A percentile compares a stretch with the other conserved stretches of the same genome.
phyloP scores from a whole-genome alignment of 2,329 filamentous ascomycete species.

The Daldinia sp. region DNA sequence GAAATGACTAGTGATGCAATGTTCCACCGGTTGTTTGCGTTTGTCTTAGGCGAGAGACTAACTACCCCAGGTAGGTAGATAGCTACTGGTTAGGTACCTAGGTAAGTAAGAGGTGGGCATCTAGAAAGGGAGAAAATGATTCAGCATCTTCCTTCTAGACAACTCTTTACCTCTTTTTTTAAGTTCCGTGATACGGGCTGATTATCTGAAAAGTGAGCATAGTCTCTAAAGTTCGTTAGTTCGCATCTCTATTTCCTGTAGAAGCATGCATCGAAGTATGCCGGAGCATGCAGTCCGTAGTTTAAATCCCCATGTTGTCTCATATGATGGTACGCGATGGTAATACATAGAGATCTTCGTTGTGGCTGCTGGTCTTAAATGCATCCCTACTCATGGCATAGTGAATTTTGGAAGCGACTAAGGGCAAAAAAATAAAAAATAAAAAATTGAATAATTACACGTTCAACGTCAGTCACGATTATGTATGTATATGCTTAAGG shows the following conservation, averaged over 20 bases:
- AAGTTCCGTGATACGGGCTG: too few species aligned
- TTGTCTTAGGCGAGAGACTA: slow-evolving; percentile 25
- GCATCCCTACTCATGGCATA: slow-evolving; percentile 1
- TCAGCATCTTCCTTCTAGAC: neutral
- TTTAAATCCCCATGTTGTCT: neutral
- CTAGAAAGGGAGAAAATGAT: slow-evolving; percentile 5
- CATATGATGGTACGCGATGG: neutral
- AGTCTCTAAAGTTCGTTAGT: neutral
- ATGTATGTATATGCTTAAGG: neutral
- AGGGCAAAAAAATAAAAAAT: neutral
- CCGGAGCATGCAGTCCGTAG: neutral
- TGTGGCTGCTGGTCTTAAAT: slow-evolving; percentile 15
- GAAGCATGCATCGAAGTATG: neutral
- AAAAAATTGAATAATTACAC: neutral
- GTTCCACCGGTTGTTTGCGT: slow-evolving; percentile 24
- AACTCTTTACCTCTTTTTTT: too few species aligned
- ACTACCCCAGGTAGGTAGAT: neutral
- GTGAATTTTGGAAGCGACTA: neutral
- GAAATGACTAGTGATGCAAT: slow-evolving; percentile 23
- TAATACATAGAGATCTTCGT: slow-evolving; percentile 24
- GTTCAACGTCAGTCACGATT: too few species aligned
- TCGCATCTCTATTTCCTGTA: neutral
- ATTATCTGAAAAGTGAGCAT: too few species aligned
- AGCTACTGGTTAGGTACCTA: too few species aligned
- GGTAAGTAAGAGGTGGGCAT: neutral